Evolutionary conservation across 2,329 filamentous ascomycete species (phyloP).

Genomic region (Cryphonectria parasitica): DNA sequence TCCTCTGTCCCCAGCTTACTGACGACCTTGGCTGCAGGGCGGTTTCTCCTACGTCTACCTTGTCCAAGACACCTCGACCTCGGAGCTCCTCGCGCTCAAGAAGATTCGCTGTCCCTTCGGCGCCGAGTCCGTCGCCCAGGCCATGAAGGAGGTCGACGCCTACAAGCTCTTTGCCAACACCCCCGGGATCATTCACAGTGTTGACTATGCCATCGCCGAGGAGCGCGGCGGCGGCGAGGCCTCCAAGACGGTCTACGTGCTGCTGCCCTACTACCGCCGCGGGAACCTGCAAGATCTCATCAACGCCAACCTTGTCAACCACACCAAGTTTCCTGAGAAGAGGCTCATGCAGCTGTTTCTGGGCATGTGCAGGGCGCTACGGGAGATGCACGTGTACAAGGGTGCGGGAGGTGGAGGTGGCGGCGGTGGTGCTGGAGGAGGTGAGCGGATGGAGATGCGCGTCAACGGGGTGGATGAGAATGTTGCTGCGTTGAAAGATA

Average conservation of each 20-base stretch:
- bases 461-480: slow-evolving; percentile 43
- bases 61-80: slow-evolving; percentile 84
- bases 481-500: slow-evolving; percentile 43
- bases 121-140: slow-evolving; percentile 91
- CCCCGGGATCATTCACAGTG: slow-evolving; percentile 81
- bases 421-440: background rate
- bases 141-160: slow-evolving; percentile 95
- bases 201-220: slow-evolving; percentile 81
- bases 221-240: slow-evolving; percentile 66
- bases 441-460: slow-evolving; percentile 58
- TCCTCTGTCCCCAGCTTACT: background rate
- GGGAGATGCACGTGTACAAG: slow-evolving; percentile 88
- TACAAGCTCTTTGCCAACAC: slow-evolving; percentile 87
- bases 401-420: slow-evolving; percentile 43
- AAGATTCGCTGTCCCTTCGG: slow-evolving; percentile 99
- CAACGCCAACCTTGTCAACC: slow-evolving; percentile 97
- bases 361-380: slow-evolving; percentile 85
- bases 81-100: slow-evolving; percentile 90
- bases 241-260: slow-evolving; percentile 93
- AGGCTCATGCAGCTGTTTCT: slow-evolving; percentile 88
- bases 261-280: slow-evolving; percentile 91
- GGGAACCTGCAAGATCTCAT: slow-evolving; percentile 98
- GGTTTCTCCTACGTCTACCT: slow-evolving; percentile 99
- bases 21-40: slow-evolving; percentile 58
- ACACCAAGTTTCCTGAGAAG: slow-evolving; percentile 85